Conservation (phyloP, 352 stramenopile genomes). For the Pythium aquatile region DNA sequence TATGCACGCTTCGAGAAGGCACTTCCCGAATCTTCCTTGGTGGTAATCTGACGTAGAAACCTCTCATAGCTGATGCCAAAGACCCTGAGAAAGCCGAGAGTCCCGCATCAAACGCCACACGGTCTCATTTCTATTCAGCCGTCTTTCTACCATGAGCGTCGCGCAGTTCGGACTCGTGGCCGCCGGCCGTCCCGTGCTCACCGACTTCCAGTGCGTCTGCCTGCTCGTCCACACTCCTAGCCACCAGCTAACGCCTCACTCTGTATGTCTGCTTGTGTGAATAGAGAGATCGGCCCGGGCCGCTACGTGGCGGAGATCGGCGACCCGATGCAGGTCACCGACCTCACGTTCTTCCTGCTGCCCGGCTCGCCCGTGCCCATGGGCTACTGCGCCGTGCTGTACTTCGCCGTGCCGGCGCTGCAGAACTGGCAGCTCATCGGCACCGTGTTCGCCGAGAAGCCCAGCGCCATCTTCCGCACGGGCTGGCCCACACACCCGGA, state of each 20-base stretch:
- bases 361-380: constrained; percentile 38
- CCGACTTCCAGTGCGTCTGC: constrained; percentile 34
- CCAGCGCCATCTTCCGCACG: constrained; percentile 44
- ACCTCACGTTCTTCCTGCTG: constrained; percentile 52
- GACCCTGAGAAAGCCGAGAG: neutral
- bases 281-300: constrained; percentile 35
- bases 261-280: neutral
- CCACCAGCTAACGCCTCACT: neutral
- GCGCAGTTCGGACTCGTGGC: constrained; percentile 45
- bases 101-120: constrained; percentile 1
- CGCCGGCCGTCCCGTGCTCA: constrained; percentile 42
- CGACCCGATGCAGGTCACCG: constrained; percentile 37
- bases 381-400: constrained; percentile 39
- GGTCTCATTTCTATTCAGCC: neutral
- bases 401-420: constrained; percentile 42
- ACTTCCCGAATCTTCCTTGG: constrained; percentile 28
- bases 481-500: constrained; percentile 44
- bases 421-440: constrained; percentile 45
- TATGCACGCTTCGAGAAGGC: constrained; percentile 2
- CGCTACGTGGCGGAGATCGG: constrained; percentile 37
- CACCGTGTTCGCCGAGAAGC: constrained; percentile 41
- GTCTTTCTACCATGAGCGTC: constrained; percentile 13
- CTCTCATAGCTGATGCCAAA: constrained; percentile 13
- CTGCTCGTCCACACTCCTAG: neutral
- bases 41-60: neutral